A percentile compares a stretch with the other conserved stretches of the same genome.
These are phyloP conservation scores for Biscutella laevigata DNA, from an alignment of 441 rosid species.

Conservation along the genomic window DNA sequence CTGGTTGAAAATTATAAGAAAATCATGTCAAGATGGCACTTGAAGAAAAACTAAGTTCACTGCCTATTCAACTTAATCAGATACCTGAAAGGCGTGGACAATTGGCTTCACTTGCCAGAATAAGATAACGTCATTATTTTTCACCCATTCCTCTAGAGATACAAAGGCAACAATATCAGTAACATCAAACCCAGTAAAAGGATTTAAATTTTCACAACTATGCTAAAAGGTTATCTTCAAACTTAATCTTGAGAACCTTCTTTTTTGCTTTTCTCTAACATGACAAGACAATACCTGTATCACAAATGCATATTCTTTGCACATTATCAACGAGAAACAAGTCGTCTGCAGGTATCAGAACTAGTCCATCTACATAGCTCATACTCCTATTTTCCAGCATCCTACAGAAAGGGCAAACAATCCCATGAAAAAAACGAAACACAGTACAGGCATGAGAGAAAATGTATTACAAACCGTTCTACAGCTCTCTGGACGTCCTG, in stretches of 20 bases:
- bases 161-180: slow-evolving; percentile 13
- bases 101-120: slow-evolving; percentile 95
- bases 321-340: slow-evolving; percentile 64
- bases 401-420: slow-evolving; percentile 31
- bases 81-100: slow-evolving; percentile 92
- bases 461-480: slow-evolving; percentile 40
- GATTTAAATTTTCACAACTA: neutral
- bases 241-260: no score
- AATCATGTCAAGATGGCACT: neutral
- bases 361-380: slow-evolving; percentile 79
- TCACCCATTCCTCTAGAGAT: slow-evolving; percentile 72
- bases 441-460: neutral
- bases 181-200: neutral
- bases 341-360: slow-evolving; percentile 63
- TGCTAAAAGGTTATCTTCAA: neutral
- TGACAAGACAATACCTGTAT: slow-evolving; percentile 42
- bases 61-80: neutral
- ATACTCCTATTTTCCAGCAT: slow-evolving; percentile 85
- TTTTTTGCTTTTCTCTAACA: no score
- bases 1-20: slow-evolving; percentile 26
- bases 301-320: slow-evolving; percentile 57
- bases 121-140: slow-evolving; percentile 67
- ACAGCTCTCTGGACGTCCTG: slow-evolving; percentile 61
- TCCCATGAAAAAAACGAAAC: neutral
- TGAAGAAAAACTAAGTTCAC: neutral